phyloP scores from a whole-genome alignment of 305 asterid species.

The Fraxinus floribunda region DNA sequence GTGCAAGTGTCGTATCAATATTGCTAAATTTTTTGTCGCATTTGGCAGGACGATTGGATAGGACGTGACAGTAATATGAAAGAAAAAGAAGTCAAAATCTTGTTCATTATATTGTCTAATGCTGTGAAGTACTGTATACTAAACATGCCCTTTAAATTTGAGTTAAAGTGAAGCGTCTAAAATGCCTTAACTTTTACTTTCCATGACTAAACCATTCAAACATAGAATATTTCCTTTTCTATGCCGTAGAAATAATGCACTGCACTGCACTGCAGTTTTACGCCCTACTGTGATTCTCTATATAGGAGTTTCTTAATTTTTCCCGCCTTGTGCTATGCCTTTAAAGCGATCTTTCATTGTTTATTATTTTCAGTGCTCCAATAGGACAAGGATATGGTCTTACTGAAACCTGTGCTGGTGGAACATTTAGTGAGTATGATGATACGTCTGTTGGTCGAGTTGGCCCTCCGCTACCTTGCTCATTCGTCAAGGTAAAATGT shows the following conservation, averaged over 20 bases:
- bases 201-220: neutral
- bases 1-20: neutral
- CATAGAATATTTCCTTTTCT: neutral
- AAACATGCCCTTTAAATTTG: neutral
- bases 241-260: neutral
- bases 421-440: conserved; percentile 88
- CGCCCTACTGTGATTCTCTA: neutral
- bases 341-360: neutral
- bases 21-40: neutral
- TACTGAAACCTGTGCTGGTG: conserved; percentile 98
- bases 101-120: neutral
- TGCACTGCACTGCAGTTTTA: neutral
- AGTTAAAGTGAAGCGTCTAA: neutral
- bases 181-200: neutral
- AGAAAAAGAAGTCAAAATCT: neutral
- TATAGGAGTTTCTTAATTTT: neutral
- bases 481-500: conserved; percentile 68
- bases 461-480: conserved; percentile 91
- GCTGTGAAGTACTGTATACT: neutral
- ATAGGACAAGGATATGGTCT: conserved; percentile 99
- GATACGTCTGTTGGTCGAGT: conserved; percentile 98
- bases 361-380: conserved; percentile 63
- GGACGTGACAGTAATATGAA: neutral
- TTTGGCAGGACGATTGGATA: neutral
- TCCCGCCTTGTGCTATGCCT: no score